Percentiles rank a stretch among this genome's conserved stretches.
Evolutionary conservation across 2,329 filamentous ascomycete genomes (phyloP).

Genomic region (Escovopsis weberi): DNA sequence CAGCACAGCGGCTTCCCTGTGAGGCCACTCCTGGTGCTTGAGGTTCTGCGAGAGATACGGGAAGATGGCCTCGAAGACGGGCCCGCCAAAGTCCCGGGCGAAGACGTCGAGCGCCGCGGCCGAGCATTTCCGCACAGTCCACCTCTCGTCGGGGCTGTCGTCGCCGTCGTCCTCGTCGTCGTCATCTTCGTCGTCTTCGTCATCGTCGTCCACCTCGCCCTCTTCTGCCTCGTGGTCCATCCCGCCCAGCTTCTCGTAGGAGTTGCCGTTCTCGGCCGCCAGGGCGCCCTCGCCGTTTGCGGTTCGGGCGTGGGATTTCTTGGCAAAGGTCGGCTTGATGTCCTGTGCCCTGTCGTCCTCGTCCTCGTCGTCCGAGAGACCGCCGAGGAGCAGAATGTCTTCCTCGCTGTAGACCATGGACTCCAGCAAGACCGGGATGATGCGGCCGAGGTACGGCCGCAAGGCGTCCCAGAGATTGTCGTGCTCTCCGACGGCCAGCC

Average conservation of each 20-base stretch:
- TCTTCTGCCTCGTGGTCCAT: slow-evolving; percentile 64
- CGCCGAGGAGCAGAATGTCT: slow-evolving; percentile 73
- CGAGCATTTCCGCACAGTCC: slow-evolving; percentile 94
- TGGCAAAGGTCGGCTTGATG: slow-evolving; percentile 84
- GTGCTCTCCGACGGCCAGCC: slow-evolving; percentile 86
- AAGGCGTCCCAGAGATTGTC: slow-evolving; percentile 62
- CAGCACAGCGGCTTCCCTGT: slow-evolving; percentile 85
- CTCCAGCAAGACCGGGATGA: slow-evolving; percentile 79
- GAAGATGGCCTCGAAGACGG: slow-evolving; percentile 81
- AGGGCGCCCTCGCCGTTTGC: slow-evolving; percentile 36
- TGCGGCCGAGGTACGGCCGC: slow-evolving; percentile 63
- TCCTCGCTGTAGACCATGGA: slow-evolving; percentile 97
- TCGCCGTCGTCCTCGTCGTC: slow-evolving; percentile 60
- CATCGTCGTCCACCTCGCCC: slow-evolving; percentile 69
- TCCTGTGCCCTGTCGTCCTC: slow-evolving; percentile 82
- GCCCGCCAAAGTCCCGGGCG: slow-evolving; percentile 73
- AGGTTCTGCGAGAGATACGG: slow-evolving; percentile 87
- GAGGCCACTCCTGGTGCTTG: slow-evolving; percentile 76
- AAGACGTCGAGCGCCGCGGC: slow-evolving; percentile 91
- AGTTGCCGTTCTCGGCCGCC: slow-evolving; percentile 40
- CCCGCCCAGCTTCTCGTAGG: slow-evolving; percentile 37
- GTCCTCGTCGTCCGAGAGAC: slow-evolving; percentile 78
- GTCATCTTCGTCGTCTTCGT: slow-evolving; percentile 57
- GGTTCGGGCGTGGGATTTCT: slow-evolving; percentile 43
- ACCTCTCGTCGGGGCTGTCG: slow-evolving; percentile 73